Evolutionary conservation across 2,329 filamentous ascomycete genomes (phyloP).

Genomic region (Aspergillus puulaauensis): DNA sequence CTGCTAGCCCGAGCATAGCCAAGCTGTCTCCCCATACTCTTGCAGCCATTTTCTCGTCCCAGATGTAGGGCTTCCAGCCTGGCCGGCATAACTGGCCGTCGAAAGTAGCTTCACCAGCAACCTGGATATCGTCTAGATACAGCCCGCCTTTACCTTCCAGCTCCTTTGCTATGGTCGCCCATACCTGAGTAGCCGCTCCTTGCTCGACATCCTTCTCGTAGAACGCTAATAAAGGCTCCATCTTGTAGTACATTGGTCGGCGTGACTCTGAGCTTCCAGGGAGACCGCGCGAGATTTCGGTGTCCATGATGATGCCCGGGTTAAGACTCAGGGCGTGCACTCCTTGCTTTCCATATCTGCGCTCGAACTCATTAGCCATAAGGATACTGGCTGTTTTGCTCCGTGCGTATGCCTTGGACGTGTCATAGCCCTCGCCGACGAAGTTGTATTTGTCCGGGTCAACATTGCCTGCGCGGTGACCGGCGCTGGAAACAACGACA

Average conservation of each 20-base stretch:
- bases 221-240: not conserved
- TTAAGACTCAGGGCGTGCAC: slow-evolving; percentile 49
- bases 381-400: slow-evolving; percentile 55
- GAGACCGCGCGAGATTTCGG: not conserved
- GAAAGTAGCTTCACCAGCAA: not conserved
- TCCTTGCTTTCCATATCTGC: slow-evolving; percentile 46
- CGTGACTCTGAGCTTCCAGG: not conserved
- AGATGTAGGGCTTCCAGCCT: not conserved
- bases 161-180: slow-evolving; percentile 34
- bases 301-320: slow-evolving; percentile 38
- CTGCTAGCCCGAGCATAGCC: not conserved
- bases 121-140: slow-evolving; percentile 24
- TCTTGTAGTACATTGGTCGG: not conserved
- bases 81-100: not conserved
- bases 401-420: slow-evolving; percentile 44
- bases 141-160: slow-evolving; percentile 33
- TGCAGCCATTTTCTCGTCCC: not conserved
- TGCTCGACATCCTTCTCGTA: slow-evolving; percentile 32
- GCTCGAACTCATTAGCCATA: slow-evolving; percentile 53
- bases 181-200: slow-evolving; percentile 42
- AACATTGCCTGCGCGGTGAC: not conserved
- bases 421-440: not conserved
- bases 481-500: not conserved
- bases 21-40: not conserved
- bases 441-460: not conserved